A percentile compares a stretch with the other conserved stretches of the same genome.
Evolutionary conservation across 2,329 filamentous ascomycete genomes (phyloP).

Genomic region (Microdochium paspali): DNA sequence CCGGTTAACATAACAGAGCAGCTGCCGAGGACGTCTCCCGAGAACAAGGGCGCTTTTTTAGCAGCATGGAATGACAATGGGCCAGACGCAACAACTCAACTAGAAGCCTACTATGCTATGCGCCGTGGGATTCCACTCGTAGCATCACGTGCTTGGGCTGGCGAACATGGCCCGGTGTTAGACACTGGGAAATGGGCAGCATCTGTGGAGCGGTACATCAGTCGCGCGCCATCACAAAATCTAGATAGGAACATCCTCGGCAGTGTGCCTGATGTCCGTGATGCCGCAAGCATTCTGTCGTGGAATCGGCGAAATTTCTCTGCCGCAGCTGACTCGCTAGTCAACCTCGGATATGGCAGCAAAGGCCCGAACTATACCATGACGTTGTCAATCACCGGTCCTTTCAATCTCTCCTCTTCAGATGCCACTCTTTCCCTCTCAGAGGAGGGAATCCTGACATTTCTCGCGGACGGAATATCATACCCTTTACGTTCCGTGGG

Average conservation of each 20-base stretch:
- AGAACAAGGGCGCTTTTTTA: constrained; percentile 24
- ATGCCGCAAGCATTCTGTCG: constrained; percentile 3
- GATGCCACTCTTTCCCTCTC: constrained; percentile 30
- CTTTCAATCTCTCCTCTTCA: constrained; percentile 31
- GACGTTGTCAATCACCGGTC: constrained; percentile 22
- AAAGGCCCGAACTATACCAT: constrained; percentile 37
- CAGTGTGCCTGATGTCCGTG: background rate
- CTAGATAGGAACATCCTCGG: constrained; percentile 23
- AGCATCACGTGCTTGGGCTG: constrained; percentile 31
- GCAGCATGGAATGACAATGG: constrained; percentile 41
- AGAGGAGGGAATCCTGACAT: constrained; percentile 24
- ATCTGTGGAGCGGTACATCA: constrained; percentile 26
- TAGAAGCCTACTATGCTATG: constrained; percentile 37
- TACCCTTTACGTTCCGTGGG: constrained; percentile 39
- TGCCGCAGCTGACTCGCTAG: constrained; percentile 19
- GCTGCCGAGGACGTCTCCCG: constrained; percentile 16
- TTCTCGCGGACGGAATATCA: constrained; percentile 29
- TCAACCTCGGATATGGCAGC: constrained; percentile 22
- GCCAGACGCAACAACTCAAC: constrained; percentile 34
- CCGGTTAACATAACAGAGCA: constrained; percentile 29
- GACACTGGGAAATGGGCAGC: constrained; percentile 12
- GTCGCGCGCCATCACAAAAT: constrained; percentile 31
- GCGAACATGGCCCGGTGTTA: constrained; percentile 22
- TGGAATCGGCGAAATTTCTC: constrained; percentile 10
- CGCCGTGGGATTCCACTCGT: constrained; percentile 32